Base-by-base conservation (phyloP, 1,284 basidiomycete genomes). In the Coniferiporia weirii region DNA sequence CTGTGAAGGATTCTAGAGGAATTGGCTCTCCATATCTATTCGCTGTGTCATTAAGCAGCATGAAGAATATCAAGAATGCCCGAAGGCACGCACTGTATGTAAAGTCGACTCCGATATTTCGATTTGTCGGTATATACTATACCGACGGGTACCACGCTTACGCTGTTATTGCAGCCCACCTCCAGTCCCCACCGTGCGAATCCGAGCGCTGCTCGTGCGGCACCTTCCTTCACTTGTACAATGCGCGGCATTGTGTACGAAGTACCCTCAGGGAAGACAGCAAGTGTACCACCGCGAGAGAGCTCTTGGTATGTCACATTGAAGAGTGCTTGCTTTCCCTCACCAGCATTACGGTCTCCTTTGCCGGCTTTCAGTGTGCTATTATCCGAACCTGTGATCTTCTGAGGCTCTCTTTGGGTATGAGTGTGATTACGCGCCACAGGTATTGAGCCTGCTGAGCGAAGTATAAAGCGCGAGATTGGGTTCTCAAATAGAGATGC, bases 201-300 rank as follows among this genome's bases (percentile, higher is more conserved):
- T 69, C 92, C 89, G 53, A 93, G 79, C 2, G 86, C 88, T n/a
- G 85, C 82, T 84, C 89, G 90, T 3, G 83, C 82, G 0, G 83
- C 82, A 1, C 90, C 90, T 61, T 89, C 84, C 72, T 91, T 83
- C 51, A 91, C 75, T 45, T 85, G 82, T 45, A 84, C 77, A 57
- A 92, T 81, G 10, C 78, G 74, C 1, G 87, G 85, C 62, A 85
- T 80, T 0, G 87, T 89, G 61, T 80, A 80, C 59, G 76, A 78
- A 44, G 78, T 79, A 9, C 89, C 89, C 66, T 93, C 89, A 0
- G 89, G 88, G 66, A 93, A 93, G 6, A 93, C 79, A 1, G 84
- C 88, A 15, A 93, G 79, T 7, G 82, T 82, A 58, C 84, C 79
- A 6, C 79, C 80, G 3, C 68, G 67, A 13, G 80, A 78, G 34